Percentiles rank a stretch among this genome's conserved stretches.
phyloP scores from a whole-genome alignment of 108 stramenopile genomes.

The Skeletonema marinoi region DNA sequence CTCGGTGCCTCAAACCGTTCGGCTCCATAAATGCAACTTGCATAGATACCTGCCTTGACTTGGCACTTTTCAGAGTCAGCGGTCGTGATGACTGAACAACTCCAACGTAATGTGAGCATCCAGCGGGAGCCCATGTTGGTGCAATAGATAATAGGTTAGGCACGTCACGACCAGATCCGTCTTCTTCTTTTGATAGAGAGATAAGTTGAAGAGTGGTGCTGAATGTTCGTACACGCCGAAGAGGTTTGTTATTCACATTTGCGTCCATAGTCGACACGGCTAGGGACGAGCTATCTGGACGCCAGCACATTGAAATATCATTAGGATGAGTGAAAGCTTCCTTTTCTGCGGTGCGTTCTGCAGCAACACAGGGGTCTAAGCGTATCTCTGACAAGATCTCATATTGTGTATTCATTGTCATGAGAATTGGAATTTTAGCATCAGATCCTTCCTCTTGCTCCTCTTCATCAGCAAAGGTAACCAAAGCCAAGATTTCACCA shows the following conservation, averaged over 20 bases:
- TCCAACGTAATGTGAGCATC: slow-evolving; percentile 80
- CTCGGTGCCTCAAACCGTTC: slow-evolving; percentile 87
- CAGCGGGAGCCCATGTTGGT: slow-evolving; percentile 76
- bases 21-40: slow-evolving; percentile 88
- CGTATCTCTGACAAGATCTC: slow-evolving; percentile 80
- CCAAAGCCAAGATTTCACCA: slow-evolving; percentile 75
- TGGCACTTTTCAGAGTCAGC: slow-evolving; percentile 36
- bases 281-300: slow-evolving; percentile 73
- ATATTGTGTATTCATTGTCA: slow-evolving; percentile 85
- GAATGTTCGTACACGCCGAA: slow-evolving; percentile 72
- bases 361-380: slow-evolving; percentile 53
- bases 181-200: slow-evolving; percentile 77
- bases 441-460: slow-evolving; percentile 25
- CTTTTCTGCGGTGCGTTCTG: slow-evolving; percentile 5
- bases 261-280: slow-evolving; percentile 75
- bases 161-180: slow-evolving; percentile 80
- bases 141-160: slow-evolving; percentile 58
- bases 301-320: slow-evolving; percentile 68
- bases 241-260: slow-evolving; percentile 43
- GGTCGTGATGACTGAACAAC: slow-evolving; percentile 59
- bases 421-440: slow-evolving; percentile 56
- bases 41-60: slow-evolving; percentile 53
- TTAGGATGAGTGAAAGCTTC: slow-evolving; percentile 15
- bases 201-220: slow-evolving; percentile 63
- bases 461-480: slow-evolving; percentile 65